Base-by-base conservation (phyloP, 2,329 filamentous ascomycete genomes). In the Karstenula rhodostoma region DNA sequence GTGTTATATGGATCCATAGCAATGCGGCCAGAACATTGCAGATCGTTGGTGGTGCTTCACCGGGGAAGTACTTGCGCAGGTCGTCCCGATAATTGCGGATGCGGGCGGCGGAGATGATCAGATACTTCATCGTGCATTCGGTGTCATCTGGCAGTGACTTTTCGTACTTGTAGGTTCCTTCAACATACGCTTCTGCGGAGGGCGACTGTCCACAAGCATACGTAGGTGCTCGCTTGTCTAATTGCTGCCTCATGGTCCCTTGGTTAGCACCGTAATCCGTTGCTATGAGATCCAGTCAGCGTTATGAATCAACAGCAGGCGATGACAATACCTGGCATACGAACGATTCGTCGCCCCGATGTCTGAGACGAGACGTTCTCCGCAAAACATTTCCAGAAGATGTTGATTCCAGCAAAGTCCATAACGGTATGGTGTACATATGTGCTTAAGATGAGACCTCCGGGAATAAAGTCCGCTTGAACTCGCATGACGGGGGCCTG, bases 1-100 rank as follows among this genome's bases (percentile, higher is more conserved):
- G 70, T 46, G 73, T 76, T 35, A 75, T 66, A 43, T 76, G 72
- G n/a, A 73, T 75, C 74, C 74, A 77, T 13, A 76, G 66, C 32
- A 77, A 55, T 19, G 74, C 73, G 22, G 73, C 69, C 40, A 77
- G 65, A 5, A 76, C 66, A 51, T 75, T 76, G 60, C 68, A 77
- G 54, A 74, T 68, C 9, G 70, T 73, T 0, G 71, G 67, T 19
- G 66, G 65, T 17, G 64, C 62, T 10, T 66, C 49, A 5, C 65
- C 43, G 2, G 66, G 61, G 17, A 72, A 70, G 37, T 67, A 40
- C 6, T 57, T 46, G 32, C 67, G 67, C 27, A 76, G 56, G 4
- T 44, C 25, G n/a, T 75, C 70, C 44, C 72, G 71, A 52, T 68
- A 75, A 13, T 59, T 55, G 27, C 70, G 69, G 32, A 77, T 67